These are phyloP conservation scores for Colletotrichum sp. DNA, from an alignment of 2,329 filamentous ascomycete genomes.

Conservation along the genomic window DNA sequence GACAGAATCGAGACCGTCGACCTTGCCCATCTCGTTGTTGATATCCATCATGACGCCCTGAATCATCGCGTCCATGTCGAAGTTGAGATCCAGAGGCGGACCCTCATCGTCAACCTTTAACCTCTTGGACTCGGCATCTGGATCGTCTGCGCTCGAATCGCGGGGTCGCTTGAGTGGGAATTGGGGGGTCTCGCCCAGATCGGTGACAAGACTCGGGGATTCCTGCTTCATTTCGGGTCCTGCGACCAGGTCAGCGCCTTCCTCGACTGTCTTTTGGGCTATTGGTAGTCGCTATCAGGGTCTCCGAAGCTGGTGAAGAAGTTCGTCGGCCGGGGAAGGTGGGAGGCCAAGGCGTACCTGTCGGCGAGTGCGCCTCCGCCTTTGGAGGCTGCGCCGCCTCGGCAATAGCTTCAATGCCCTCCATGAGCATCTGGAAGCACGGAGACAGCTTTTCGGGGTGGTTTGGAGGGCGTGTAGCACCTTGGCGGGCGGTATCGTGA, in stretches of 20 bases:
- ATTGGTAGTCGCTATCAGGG: constrained; percentile 2
- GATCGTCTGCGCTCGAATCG: constrained; percentile 31
- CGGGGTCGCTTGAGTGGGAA: constrained; percentile 42
- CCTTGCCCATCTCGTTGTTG: constrained; percentile 19
- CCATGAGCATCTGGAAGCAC: constrained; percentile 19
- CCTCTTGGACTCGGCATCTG: constrained; percentile 35
- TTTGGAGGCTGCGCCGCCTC: constrained; percentile 42
- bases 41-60: constrained; percentile 32
- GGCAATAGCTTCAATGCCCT: constrained; percentile 41
- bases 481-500: constrained; percentile 5
- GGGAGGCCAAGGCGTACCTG: constrained; percentile 34
- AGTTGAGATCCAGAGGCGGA: constrained; percentile 24
- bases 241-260: constrained; percentile 27
- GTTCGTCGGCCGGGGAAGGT: constrained; percentile 5
- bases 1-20: constrained; percentile 30
- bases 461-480: constrained; percentile 1
- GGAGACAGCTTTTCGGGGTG: constrained; percentile 9
- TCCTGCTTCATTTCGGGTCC: constrained; percentile 44
- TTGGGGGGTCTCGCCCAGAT: constrained; percentile 39
- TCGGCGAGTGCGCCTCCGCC: constrained; percentile 36
- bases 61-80: constrained; percentile 27
- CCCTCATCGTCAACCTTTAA: constrained; percentile 17
- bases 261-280: constrained; percentile 1
- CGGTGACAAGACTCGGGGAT: constrained; percentile 28
- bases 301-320: constrained; percentile 12